Evolutionary conservation across 2,329 filamentous ascomycete species (phyloP).

Genomic region (Pestalotiopsis sp.): DNA sequence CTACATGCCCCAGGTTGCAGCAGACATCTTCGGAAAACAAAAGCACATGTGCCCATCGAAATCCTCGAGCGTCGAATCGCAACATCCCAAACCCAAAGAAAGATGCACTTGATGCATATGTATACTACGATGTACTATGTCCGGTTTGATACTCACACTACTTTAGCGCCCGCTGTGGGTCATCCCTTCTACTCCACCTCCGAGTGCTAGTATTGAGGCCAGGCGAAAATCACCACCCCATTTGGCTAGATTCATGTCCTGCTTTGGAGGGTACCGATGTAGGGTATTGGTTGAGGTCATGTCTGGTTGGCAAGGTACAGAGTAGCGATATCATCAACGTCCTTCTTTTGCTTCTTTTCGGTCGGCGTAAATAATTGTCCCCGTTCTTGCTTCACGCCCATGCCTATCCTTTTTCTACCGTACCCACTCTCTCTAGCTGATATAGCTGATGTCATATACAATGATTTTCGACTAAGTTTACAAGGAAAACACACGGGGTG

Average conservation of each 20-base stretch:
- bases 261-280: background rate
- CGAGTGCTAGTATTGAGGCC: background rate
- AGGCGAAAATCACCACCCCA: background rate
- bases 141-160: background rate
- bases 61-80: too few species aligned
- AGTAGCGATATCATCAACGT: background rate
- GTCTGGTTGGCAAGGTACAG: background rate
- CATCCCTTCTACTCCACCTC: background rate
- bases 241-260: background rate
- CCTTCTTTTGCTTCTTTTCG: background rate
- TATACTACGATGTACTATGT: background rate
- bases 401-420: background rate
- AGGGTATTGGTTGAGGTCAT: background rate
- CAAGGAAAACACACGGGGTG: background rate
- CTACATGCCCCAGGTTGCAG: too few species aligned
- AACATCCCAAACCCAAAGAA: background rate
- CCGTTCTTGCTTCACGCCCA: background rate
- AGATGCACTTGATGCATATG: background rate
- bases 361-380: background rate
- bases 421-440: background rate
- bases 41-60: too few species aligned
- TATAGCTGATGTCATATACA: background rate
- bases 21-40: too few species aligned
- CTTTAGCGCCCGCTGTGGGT: conserved; percentile 8
- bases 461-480: background rate